Evolutionary conservation across 176 grass and related monocot genomes (phyloP), one percentile per base, ranked within the genome.

Genomic region (Carex pumila): DNA sequence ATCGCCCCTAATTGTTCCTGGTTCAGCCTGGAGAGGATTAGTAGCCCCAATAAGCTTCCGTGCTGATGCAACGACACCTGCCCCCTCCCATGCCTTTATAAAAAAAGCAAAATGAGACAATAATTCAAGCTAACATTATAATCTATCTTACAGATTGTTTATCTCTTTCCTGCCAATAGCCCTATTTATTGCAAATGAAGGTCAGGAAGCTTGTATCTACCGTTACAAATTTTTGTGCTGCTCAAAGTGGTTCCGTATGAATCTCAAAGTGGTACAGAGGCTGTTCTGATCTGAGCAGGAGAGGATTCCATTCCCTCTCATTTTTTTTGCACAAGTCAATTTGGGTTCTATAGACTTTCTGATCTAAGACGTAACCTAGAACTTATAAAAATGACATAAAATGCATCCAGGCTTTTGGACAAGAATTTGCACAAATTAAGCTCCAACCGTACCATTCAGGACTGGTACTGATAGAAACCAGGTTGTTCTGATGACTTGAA

Each of bases 1-100:
- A 87, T 98, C 93, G 18, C 96, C 96, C 60, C 95, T 86, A 65
- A 95, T 98, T 17, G 95, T 98, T 52, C 95, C 92, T 79, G 91
- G 91, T 84, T 95, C 95, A 85, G 95, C 95, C 86, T 98, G 92
- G 91, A 95, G 91, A 71, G 91, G 95, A 81, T 95, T 95, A 70
- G 95, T 98, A 63, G 95, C 89, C 81, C 95, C 95, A 60, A 95
- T 98, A 65, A 98, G 88, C 60, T 98, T 95, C 30, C 95, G 95
- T 49, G 95, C 91, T 81, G 95, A 98, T 30, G 92, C 95, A 79
- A 98, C 92, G 65, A 93, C 95, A 83, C 95, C 91, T 55, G 57
- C 83, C 79, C 95, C 95, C 81, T 94, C 95, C 92, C 95, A 98
- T 64, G 89, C 95, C 95, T 94, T 87, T 52, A 92, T 50, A 61